Evolutionary conservation across 768 basidiomycete species (phyloP), one percentile per base, ranked within the genome.

Genomic region (Trametes cingulata): DNA sequence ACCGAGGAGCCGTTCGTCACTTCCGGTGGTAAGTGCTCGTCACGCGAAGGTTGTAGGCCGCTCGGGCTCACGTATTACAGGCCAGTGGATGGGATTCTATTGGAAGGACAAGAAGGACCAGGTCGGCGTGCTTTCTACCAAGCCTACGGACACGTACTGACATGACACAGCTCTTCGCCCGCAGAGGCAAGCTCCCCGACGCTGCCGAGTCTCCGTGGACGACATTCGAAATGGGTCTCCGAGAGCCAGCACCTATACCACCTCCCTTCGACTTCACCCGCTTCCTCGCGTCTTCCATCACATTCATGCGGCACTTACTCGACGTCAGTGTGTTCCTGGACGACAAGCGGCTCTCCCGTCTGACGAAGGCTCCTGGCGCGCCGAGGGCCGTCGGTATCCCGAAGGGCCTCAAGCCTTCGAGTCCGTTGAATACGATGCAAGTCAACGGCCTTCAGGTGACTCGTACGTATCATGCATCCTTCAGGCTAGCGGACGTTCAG

Each of bases 81-180:
- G 85, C 33, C 84, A 90, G 69, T 94, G 93, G 85, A 96, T 96
- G 94, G 89, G 87, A 0, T 98, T 97, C 71, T 91, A 95, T 71
- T 98, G 93, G 93, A 95, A 93, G 70, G 91, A 91, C 68, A 90
- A 89, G 67, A 92, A 90, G 67, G 93, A 95, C 68, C 93, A 95
- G 77, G 87, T 88, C 63, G 36, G 72, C 56, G 7, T 1, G 4
- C 20, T 27, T 8, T 10, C 4, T 1, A 1, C 37, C 24, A 20
- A 39, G 8, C 25, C 27, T 7, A n/a, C 50, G n/a, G 6, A 13
- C n/a, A 19, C 29, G 13, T n/a, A 33, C 50, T 22, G 48, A 50
- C 66, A 55, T 29, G 47, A 17, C 10, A 57, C 52, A 93, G 88
- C 80, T 98, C 1, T 90, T 88, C 65, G 95, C 90, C 15, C 85